These are phyloP conservation scores for Quercus engelmannii DNA, from an alignment of 306 rosid species.

Conservation along the genomic window DNA sequence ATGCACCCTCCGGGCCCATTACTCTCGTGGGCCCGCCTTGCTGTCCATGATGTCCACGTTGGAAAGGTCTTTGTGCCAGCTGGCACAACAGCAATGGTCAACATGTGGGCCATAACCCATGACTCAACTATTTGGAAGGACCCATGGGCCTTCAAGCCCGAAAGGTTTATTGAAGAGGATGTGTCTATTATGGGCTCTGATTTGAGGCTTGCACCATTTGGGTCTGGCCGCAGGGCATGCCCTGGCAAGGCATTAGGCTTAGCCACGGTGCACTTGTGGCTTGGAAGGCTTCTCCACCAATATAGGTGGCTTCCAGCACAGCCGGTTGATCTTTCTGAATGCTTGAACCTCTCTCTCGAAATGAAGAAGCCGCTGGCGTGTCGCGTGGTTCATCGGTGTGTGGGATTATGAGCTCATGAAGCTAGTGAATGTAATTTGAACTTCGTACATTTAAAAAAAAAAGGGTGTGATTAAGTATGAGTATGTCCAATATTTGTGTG, in stretches of 20 bases:
- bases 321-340: slow-evolving; percentile 64
- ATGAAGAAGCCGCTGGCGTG: slow-evolving; percentile 62
- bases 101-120: slow-evolving; percentile 95
- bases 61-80: slow-evolving; percentile 67
- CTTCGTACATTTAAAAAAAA: background rate
- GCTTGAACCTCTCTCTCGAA: slow-evolving; percentile 71
- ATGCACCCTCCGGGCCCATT: slow-evolving; percentile 91
- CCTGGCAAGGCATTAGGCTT: slow-evolving; percentile 72
- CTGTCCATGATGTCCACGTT: slow-evolving; percentile 59
- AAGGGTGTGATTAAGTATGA: background rate
- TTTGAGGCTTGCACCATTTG: slow-evolving; percentile 79
- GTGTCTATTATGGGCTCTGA: slow-evolving; percentile 73
- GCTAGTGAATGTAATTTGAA: background rate
- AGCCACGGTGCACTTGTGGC: slow-evolving; percentile 79
- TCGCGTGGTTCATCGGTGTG: slow-evolving; percentile 21
- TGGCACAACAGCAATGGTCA: slow-evolving; percentile 90
- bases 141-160: slow-evolving; percentile 67
- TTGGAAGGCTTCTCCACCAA: slow-evolving; percentile 60
- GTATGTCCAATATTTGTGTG: too few species aligned
- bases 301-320: slow-evolving; percentile 49
- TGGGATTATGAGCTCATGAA: background rate
- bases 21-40: slow-evolving; percentile 92
- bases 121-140: slow-evolving; percentile 70
- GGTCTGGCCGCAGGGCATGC: slow-evolving; percentile 78
- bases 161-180: slow-evolving; percentile 60